These are phyloP conservation scores for Pichia occidentalis DNA, from an alignment of 805 yeast species.

Conservation along the genomic window DNA sequence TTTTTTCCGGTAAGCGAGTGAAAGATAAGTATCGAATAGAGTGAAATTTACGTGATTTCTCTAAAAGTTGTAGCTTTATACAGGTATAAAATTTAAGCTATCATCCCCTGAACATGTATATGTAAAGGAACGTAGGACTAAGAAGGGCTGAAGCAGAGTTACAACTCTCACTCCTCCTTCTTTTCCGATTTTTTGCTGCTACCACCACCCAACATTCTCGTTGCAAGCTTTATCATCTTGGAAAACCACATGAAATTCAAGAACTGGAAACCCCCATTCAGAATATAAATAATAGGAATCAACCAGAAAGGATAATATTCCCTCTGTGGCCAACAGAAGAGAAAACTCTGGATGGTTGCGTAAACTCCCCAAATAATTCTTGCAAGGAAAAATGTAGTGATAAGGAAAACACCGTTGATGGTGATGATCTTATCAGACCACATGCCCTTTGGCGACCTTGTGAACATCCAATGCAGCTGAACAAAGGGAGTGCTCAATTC, in stretches of 20 bases:
- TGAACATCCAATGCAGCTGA: constrained; percentile 86
- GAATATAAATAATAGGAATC: constrained; percentile 42
- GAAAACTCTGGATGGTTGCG: constrained; percentile 56
- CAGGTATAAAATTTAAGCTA: too few relatives aligned
- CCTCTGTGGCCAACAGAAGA: constrained; percentile 35
- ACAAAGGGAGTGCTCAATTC: constrained; percentile 94
- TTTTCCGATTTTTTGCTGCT: background rate
- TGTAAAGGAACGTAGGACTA: too few relatives aligned
- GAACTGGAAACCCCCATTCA: constrained; percentile 57
- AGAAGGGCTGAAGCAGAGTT: too few relatives aligned
- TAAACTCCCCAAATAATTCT: constrained; percentile 85
- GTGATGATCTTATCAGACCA: constrained; percentile 48
- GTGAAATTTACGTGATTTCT: too few relatives aligned
- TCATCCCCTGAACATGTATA: too few relatives aligned
- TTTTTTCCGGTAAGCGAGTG: too few relatives aligned
- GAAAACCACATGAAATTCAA: constrained; percentile 82
- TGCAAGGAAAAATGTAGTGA: constrained; percentile 65
- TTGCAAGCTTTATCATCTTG: constrained; percentile 74
- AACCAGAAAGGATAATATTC: constrained; percentile 39
- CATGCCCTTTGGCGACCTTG: constrained; percentile 63
- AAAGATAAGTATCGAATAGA: too few relatives aligned
- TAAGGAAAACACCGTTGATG: constrained; percentile 66
- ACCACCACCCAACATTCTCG: constrained; percentile 1
- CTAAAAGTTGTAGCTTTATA: too few relatives aligned
- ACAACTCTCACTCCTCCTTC: background rate